Conservation (phyloP, 768 basidiomycete genomes). For the Lyophyllum shimeji region DNA sequence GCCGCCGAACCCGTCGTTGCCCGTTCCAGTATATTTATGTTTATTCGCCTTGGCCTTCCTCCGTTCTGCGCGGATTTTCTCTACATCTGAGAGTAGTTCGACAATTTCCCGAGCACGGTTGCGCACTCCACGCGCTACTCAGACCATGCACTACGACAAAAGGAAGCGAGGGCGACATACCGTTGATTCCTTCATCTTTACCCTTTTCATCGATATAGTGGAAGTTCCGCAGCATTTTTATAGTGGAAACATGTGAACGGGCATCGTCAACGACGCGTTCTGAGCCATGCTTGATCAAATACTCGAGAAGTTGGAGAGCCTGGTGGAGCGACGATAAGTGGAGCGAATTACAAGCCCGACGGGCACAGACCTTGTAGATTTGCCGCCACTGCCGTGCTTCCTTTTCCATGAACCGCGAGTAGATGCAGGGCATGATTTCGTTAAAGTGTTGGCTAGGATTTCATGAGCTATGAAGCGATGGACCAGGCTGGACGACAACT, state of each 20-base stretch:
- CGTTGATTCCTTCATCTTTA: conserved; percentile 97
- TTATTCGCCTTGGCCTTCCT: conserved; percentile 91
- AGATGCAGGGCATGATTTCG: conserved; percentile 98
- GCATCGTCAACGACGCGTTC: conserved; percentile 99
- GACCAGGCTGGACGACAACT: conserved; percentile 26
- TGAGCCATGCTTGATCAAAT: conserved; percentile 94
- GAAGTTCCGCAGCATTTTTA: conserved; percentile 97
- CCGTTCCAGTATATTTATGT: conserved; percentile 85
- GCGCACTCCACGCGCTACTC: conserved; percentile 60
- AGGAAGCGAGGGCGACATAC: conserved; percentile 33
- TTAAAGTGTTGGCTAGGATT: conserved; percentile 90
- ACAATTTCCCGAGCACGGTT: conserved; percentile 92
- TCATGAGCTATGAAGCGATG: conserved; percentile 1
- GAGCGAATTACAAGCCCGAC: not conserved
- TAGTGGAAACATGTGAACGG: conserved; percentile 87
- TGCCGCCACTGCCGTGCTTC: conserved; percentile 98
- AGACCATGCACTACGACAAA: not conserved
- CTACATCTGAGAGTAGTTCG: conserved; percentile 89
- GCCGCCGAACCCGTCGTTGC: conserved; percentile 71
- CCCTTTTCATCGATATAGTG: conserved; percentile 99
- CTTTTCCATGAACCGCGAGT: conserved; percentile 95
- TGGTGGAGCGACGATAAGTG: conserved; percentile 25
- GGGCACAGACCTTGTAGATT: conserved; percentile 82
- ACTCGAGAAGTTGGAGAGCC: conserved; percentile 93
- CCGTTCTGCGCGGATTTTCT: conserved; percentile 84